Evolutionary conservation across 2,329 filamentous ascomycete species (phyloP), one percentile per base, ranked within the genome.

Genomic region (Microcera coccophila): DNA sequence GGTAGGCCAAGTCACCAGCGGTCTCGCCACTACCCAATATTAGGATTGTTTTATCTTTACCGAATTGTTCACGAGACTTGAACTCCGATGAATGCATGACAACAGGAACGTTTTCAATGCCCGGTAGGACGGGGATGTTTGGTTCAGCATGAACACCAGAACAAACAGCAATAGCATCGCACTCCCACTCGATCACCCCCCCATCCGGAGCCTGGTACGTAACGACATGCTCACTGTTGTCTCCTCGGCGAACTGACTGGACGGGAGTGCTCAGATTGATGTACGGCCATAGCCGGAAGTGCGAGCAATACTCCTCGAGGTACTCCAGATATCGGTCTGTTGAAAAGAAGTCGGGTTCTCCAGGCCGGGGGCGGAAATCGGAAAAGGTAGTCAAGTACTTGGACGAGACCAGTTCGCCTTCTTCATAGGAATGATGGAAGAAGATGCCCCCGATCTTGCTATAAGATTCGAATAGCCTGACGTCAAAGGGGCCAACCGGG

Each of bases 381-480:
- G 69, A 73, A 47, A 73, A 74, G 18, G 63, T 58, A 0, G 70
- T 74, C 8, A 73, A 58, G 34, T 68, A 69, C 48, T 70, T 71
- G 9, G 68, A 71, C 7, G 66, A 70, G 5, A 73, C 70, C 12
- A 65, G 49, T 48, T 73, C 45, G 18, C 48, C 45, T 3, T 49
- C 48, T 17, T 48, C 48, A 36, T 49, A 50, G 17, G 48, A 45
- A 17, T 68, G 64, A 41, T 69, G 62, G 19, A 62, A 57, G 45
- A 74, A 74, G 5, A 67, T 69, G 4, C 70, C 70, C 12, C 69
- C 71, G 9, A 73, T 59, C 8, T 60, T 61, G 12, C 60, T 48
- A 44, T 70, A 64, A 47, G 66, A 60, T 52, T 74, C 71, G 45
- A 73, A 73, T 10, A 73, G 56, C 21, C 57, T 59, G 22, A 58